Evolutionary conservation across 805 yeast genomes (phyloP), one percentile per base, ranked within the genome.

Genomic region (Osmozyma mogii): DNA sequence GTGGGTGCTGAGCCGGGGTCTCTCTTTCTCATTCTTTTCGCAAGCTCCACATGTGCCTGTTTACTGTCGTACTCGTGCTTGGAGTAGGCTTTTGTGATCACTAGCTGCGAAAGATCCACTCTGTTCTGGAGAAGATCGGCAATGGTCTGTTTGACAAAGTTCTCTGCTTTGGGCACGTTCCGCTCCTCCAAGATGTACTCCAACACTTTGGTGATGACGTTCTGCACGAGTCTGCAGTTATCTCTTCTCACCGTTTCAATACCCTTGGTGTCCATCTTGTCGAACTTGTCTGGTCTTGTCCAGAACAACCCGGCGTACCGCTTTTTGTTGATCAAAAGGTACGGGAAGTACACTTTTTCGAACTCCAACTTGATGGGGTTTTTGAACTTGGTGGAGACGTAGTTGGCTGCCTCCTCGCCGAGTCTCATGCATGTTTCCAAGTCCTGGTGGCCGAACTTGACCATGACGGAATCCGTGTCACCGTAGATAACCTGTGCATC

Each of bases 401-500:
- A 75, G 6, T 65, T 82, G 0, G 99, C 99, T 0, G 97, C 98
- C 47, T 89, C 95, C 45, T 87, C 82, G 5, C 98, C 99, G 32
- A 87, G 51, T 31, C 71, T 68, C 98, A 92, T 94, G 42, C 95
- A 84, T 17, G 81, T 81, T 32, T 68, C 77, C 38, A 89, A 54
- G 48, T 85, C 94, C 7, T 65, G 62, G 18, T 77, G 74, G 2
- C 99, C 99, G 61, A 92, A 92, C 50, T 85, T 88, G 25, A 92
- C 96, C 98, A 92, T 94, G 11, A 92, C 99, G 6, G 98, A 94
- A 70, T 92, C 99, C 0, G 99, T 92, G 57, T 92, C 99, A 66
- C 99, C 99, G 52, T 92, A 92, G 23, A 92, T 80, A 37, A 92
- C 98, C 42, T 80, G 72, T 0, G 97, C 78, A 58, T 92, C 94